Evolutionary conservation across 1,284 basidiomycete species (phyloP), one percentile per base, ranked within the genome.

Genomic region (Leccinum subrobustum): DNA sequence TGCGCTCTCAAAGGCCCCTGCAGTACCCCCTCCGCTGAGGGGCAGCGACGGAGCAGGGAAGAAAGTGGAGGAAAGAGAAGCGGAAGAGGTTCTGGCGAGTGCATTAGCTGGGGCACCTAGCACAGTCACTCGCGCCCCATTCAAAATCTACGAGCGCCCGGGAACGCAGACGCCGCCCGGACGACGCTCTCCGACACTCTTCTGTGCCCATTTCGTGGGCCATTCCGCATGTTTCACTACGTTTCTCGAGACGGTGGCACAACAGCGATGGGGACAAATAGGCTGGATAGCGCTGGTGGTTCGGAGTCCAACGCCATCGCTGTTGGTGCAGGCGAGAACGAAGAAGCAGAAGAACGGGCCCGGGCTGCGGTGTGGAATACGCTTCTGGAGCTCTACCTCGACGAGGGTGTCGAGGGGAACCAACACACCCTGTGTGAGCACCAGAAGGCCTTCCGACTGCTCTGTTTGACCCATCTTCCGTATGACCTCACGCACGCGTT

Each of bases 311-410:
- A 57, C 5, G 37, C 61, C 14, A 18, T 59, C 11, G 12, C 27
- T 16, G 52, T 39, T 12, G 31, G 48, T 16, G 59, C 65, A 39
- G 62, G 64, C 55, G 71, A 76, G 12, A 84, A 86, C 56, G 83
- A 83, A 27, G 81, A 83, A 31, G 74, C 76, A 0, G 90, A 93
- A 60, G 76, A 77, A 65, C 73, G 75, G 14, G 94, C 97, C 70
- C 93, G 96, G 72, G 81, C 84, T 11, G 90, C 94, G 0, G 89
- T 98, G 12, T 98, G 96, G 96, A 98, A 97, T 75, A 98, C 96
- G 1, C 78, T 99, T 2, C 79, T 99, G 57, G 97, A 99, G 76
- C 83, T 99, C 16, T 98, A 98, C 73, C 84, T 99, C 54, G 37
- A 66, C 16, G 65, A 65, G 20, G 65, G 64, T 42, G 60, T 64